Evolutionary conservation across 805 yeast genomes (phyloP), one percentile per base, ranked within the genome.

Genomic region (Cyberlindnera mississippiensis): DNA sequence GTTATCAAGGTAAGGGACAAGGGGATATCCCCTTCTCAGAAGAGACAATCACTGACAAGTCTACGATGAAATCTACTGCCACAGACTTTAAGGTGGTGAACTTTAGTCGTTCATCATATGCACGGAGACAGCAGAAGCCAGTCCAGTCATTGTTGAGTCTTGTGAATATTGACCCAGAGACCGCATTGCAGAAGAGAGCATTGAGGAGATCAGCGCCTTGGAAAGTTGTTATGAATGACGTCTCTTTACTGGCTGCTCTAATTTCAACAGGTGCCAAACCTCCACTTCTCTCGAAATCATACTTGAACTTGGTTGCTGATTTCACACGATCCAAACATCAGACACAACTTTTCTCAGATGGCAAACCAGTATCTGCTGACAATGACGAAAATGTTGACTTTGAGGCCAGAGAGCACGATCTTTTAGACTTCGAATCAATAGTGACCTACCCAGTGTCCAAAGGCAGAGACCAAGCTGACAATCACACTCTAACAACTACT

Each of bases 231-330:
- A 52, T 66, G 53, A 66, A 67, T 49, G 67, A 62, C 22, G 53
- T 63, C 0, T 65, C 71, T 1, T 49, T 66, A 33, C 62, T 60
- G 33, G 72, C 72, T 4, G 72, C 72, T 1, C 38, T 62, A 31
- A 47, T 62, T 16, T 68, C 69, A 3, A 64, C 61, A 19, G 70
- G 70, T 1, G 41, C 48, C 0, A 46, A 41, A 14, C 48, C 53
- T 5, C 42, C 47, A 4, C 27, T 28, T 3, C 44, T 38, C 15
- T 35, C 44, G 15, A 45, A 31, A 11, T 45, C 59, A 1, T 43
- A 44, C 9, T 35, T 35, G 24, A 49, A 48, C 19, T n/a, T 55
- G 17, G 45, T 30, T 18, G 55, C 56, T 14, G 60, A 57, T 38
- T 56, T 57, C 19, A 56, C 60, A 17, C 45, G 44, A 11, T 45